Evolutionary conservation across 371 early-diverging fungal species (phyloP).

Genomic region (Circinella minor): DNA sequence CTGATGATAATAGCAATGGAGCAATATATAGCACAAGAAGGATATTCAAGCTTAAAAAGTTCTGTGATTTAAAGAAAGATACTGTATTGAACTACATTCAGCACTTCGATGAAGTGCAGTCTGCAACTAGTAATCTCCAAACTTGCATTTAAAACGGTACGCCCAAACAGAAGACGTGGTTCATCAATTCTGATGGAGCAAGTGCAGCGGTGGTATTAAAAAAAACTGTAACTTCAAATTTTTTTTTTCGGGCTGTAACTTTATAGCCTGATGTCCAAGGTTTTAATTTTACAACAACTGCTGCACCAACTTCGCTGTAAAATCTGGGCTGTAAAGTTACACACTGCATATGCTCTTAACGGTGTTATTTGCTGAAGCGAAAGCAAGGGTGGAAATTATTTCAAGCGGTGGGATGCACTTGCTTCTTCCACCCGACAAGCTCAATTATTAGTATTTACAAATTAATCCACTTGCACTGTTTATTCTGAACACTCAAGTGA

Average conservation of each 20-base stretch:
- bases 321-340: no score
- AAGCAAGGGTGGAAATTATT: not conserved
- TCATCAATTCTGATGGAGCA: not conserved
- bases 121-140: not conserved
- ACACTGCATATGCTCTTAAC: no score
- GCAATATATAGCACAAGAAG: not conserved
- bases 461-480: not conserved
- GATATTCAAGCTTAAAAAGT: not conserved
- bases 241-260: no score
- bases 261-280: no score
- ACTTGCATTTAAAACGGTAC: not conserved
- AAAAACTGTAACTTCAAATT: no score
- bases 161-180: not conserved
- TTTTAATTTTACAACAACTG: no score
- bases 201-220: no score
- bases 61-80: not conserved
- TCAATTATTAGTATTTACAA: not conserved
- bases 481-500: not conserved
- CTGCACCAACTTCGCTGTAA: no score
- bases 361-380: not conserved
- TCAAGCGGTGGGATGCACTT: not conserved
- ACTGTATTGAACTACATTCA: not conserved
- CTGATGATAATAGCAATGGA: not conserved
- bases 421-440: not conserved
- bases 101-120: not conserved